Evolutionary conservation across 345 rosid genomes (phyloP).

Genomic region (Brassica napus): Da-Ae NC_063437.1:18388501-18389000

Average conservation of each 20-base stretch:
- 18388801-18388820: neutral
- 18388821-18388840: conserved; percentile 11
- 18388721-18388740: conserved; percentile 54
- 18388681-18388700: conserved; percentile 50
- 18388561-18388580: conserved; percentile 49
- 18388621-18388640: conserved; percentile 61
- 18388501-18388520: conserved; percentile 67
- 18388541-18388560: conserved; percentile 52
- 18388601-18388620: conserved; percentile 68
- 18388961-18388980: neutral
- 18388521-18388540: conserved; percentile 60
- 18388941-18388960: neutral
- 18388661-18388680: conserved; percentile 50
- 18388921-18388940: neutral
- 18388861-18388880: conserved; percentile 8
- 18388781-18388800: conserved; percentile 10
- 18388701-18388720: conserved; percentile 3
- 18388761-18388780: neutral
- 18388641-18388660: conserved; percentile 59
- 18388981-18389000: too few species aligned
- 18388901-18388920: neutral
- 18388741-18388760: conserved; percentile 45
- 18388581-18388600: conserved; percentile 80
- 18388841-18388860: neutral
- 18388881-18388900: neutral